A percentile compares a stretch with the other conserved stretches of the same genome.
Evolutionary conservation across 352 stramenopile genomes (phyloP).

Genomic region (Elongisporangium prolatum): DNA sequence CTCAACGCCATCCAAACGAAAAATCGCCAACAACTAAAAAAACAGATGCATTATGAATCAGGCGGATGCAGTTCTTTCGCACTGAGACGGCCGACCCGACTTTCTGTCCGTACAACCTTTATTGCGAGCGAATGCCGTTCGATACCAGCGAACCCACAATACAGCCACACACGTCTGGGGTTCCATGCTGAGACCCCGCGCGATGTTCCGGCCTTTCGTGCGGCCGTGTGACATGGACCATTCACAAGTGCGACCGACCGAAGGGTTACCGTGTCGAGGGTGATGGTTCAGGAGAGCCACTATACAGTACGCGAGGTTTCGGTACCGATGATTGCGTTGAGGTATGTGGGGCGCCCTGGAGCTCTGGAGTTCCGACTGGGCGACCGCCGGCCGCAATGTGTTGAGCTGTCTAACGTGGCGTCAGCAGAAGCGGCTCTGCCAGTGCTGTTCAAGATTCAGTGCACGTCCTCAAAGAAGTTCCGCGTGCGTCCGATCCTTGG

Average conservation of each 20-base stretch:
- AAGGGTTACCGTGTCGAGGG: background rate
- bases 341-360: constrained; percentile 9
- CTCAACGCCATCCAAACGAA: background rate
- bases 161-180: background rate
- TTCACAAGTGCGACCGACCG: background rate
- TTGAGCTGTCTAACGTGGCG: constrained; percentile 9
- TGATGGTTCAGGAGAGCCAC: background rate
- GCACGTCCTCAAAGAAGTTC: constrained; percentile 29
- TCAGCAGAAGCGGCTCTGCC: background rate
- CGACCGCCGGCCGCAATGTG: constrained; percentile 6
- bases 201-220: background rate
- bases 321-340: constrained; percentile 1
- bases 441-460: constrained; percentile 42
- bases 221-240: background rate
- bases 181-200: background rate
- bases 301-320: background rate
- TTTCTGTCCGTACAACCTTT: background rate
- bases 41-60: background rate
- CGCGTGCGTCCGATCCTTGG: constrained; percentile 29
- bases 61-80: background rate
- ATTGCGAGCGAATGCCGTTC: background rate
- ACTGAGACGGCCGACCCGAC: background rate
- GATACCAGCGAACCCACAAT: background rate
- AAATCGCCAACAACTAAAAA: background rate
- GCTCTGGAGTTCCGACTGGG: constrained; percentile 9